Evolutionary conservation across 1,284 basidiomycete species (phyloP).

Genomic region (Abortiporus biennis): DNA sequence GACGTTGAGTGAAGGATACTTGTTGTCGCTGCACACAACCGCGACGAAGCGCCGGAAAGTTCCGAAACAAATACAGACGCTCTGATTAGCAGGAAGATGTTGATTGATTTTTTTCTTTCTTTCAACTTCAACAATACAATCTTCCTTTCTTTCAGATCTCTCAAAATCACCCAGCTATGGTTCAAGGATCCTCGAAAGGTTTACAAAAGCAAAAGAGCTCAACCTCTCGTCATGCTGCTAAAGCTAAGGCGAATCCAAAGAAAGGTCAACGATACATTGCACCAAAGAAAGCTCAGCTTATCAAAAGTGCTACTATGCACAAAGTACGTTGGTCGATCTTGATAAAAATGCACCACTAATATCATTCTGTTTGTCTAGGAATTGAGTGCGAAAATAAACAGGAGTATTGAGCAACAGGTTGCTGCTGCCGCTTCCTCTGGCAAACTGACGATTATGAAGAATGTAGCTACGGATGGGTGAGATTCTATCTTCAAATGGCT

Average conservation of each 20-base stretch:
- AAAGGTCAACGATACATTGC: slow-evolving; percentile 67
- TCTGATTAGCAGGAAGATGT: no score
- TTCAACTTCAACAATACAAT: no score
- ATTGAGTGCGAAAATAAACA: slow-evolving; percentile 83
- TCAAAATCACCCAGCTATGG: no score
- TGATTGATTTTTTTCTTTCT: no score
- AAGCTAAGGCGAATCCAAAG: slow-evolving; percentile 60
- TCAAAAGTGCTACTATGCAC: slow-evolving; percentile 66
- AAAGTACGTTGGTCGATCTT: slow-evolving; percentile 36
- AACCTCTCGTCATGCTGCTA: slow-evolving; percentile 50
- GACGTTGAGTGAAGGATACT: no score
- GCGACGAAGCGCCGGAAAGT: no score
- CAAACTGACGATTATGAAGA: slow-evolving; percentile 87
- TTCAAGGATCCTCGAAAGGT: slow-evolving; percentile 65
- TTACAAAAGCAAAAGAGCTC: slow-evolving; percentile 43
- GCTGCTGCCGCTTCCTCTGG: slow-evolving; percentile 80
- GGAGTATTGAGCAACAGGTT: slow-evolving; percentile 86
- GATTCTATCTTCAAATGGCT: slow-evolving; percentile 16
- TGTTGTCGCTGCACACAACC: no score
- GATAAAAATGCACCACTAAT: neutral
- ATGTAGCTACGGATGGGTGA: slow-evolving; percentile 43
- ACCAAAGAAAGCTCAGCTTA: slow-evolving; percentile 63
- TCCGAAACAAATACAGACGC: no score
- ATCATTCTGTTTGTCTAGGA: slow-evolving; percentile 38
- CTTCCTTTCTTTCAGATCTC: no score